Conservation (phyloP, 1,139 yeast species). For the Candida sanyaensis region DNA sequence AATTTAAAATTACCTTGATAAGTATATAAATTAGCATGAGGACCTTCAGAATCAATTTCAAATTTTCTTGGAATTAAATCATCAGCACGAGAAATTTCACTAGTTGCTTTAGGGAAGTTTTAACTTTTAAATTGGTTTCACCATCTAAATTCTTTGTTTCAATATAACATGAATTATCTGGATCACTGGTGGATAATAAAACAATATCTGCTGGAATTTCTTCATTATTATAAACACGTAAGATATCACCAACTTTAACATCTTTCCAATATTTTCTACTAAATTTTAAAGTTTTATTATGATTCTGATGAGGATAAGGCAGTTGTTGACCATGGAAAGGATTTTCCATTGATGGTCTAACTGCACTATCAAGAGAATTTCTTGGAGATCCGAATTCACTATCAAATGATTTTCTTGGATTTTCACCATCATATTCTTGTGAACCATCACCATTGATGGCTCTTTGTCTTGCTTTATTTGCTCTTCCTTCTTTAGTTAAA, state of each 20-base stretch:
- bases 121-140: conserved; percentile 60
- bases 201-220: conserved; percentile 60
- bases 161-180: conserved; percentile 54
- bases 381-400: conserved; percentile 25
- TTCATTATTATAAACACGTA: conserved; percentile 54
- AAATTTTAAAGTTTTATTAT: conserved; percentile 29
- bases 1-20: conserved; percentile 55
- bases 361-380: conserved; percentile 16
- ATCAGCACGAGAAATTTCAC: conserved; percentile 38
- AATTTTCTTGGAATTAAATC: conserved; percentile 45
- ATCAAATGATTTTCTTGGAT: conserved; percentile 35
- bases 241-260: conserved; percentile 55
- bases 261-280: conserved; percentile 51
- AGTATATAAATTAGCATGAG: conserved; percentile 54
- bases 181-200: conserved; percentile 53
- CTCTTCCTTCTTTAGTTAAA: conserved; percentile 42
- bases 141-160: conserved; percentile 65
- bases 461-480: conserved; percentile 28
- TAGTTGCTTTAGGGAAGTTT: conserved; percentile 32
- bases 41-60: conserved; percentile 55
- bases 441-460: conserved; percentile 9
- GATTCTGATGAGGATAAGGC: conserved; percentile 7
- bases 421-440: conserved; percentile 8
- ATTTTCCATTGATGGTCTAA: conserved; percentile 21
- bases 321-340: conserved; percentile 22